Percentiles rank a stretch among this genome's conserved stretches.
Conservation (phyloP, 208 protist genomes). For the Angomonas deanei region DNA sequence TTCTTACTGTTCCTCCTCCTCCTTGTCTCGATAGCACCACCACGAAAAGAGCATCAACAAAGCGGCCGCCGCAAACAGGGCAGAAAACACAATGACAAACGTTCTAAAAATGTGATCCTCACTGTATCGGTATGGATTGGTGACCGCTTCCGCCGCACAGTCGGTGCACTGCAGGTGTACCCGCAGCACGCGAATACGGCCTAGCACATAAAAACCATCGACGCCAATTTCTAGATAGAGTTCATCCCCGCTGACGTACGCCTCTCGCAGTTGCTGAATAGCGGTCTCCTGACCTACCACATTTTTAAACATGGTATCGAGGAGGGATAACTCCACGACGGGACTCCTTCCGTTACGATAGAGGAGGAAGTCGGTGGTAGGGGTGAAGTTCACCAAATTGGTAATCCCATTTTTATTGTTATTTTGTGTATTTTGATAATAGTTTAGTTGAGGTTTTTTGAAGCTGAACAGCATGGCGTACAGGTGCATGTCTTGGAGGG, state of each 20-base stretch:
- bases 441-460: not conserved
- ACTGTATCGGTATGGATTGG: not conserved
- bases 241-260: not conserved
- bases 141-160: conserved; percentile 35
- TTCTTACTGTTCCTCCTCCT: conserved; percentile 45
- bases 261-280: too few species aligned
- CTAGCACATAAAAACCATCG: not conserved
- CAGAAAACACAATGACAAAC: not conserved
- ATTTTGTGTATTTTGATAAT: too few species aligned
- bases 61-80: not conserved
- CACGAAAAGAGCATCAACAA: not conserved
- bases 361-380: too few species aligned
- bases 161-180: conserved; percentile 42
- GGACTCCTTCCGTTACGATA: too few species aligned
- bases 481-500: too few species aligned
- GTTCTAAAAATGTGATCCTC: not conserved
- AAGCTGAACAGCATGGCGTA: not conserved
- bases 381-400: too few species aligned
- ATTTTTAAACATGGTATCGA: too few species aligned
- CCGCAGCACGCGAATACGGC: not conserved
- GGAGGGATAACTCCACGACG: too few species aligned
- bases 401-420: too few species aligned
- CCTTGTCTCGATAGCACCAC: conserved; percentile 50
- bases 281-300: too few species aligned
- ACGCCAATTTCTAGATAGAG: not conserved